Conservation (phyloP, 352 stramenopile species). For the Phytophthora europaea region DNA sequence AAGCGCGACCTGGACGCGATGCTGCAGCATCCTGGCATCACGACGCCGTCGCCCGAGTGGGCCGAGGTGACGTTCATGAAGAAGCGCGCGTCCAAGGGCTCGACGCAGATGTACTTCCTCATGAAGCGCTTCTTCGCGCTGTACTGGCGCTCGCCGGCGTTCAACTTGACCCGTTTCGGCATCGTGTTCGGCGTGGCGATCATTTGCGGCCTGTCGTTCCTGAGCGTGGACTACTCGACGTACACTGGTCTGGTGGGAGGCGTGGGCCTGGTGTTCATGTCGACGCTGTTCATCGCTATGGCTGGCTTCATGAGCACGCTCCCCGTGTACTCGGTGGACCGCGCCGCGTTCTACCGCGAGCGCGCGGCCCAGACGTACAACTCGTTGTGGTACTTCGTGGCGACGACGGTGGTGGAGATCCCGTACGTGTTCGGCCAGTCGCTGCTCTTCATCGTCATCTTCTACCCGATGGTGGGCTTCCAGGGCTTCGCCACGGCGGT, state of each 20-base stretch:
- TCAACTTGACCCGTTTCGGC: constrained; percentile 54
- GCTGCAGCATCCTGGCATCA: constrained; percentile 24
- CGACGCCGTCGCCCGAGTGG: constrained; percentile 7
- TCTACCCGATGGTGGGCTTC: constrained; percentile 53
- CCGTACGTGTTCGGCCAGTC: constrained; percentile 42
- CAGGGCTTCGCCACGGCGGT: constrained; percentile 33
- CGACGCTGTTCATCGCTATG: constrained; percentile 74
- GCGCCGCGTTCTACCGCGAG: constrained; percentile 33
- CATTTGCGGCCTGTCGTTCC: constrained; percentile 26
- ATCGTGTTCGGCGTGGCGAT: constrained; percentile 28
- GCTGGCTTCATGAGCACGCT: constrained; percentile 64
- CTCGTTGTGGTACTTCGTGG: constrained; percentile 29
- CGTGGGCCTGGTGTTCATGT: constrained; percentile 70
- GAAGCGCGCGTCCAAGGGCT: constrained; percentile 35
- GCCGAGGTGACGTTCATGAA: constrained; percentile 34
- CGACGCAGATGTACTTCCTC: constrained; percentile 46
- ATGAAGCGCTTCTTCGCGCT: constrained; percentile 46
- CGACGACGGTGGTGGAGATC: constrained; percentile 16
- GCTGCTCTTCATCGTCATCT: constrained; percentile 49
- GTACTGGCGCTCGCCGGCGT: constrained; percentile 56
- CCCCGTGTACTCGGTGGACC: constrained; percentile 54
- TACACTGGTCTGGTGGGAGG: constrained; percentile 21
- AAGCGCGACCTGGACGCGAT: constrained; percentile 17
- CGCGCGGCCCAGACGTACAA: constrained; percentile 25
- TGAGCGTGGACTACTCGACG: constrained; percentile 26